Base-by-base conservation (phyloP, 2,329 filamentous ascomycete species). In the Tolypocladium sp. region DNA sequence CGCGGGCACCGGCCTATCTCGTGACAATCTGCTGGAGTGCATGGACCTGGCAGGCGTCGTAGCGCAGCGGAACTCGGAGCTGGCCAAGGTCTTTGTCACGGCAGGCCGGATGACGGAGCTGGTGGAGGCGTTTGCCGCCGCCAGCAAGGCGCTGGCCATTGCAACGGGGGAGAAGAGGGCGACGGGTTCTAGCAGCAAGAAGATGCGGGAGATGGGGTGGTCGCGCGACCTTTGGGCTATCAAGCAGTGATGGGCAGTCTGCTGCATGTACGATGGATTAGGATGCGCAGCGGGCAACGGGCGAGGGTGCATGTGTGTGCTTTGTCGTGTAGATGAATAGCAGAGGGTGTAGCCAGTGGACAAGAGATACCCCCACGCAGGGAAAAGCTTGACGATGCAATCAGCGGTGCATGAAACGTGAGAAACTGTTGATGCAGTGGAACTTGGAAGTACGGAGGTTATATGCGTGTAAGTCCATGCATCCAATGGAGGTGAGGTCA, bases 31-130 rank as follows among this genome's bases (percentile, higher is more conserved):
- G 22, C 81, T 94, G 33, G 87, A 93, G 69, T 90, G 88, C 67
- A 93, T 99, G 89, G 90, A 96, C 60, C 78, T 99, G 20, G 87
- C 91, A 1, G 85, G 87, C 1, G 71, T 86, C 2, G 82, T 96
- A 56, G 91, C 93, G 2, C 85, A 88, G 59, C 84, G 86, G 63
- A 82, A 81, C 61, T 86, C 86, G 30, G 86, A 88, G 64, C 73
- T 93, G 46, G 84, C 87, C 1, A 74, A 78, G 30, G 81, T 83
- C 52, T 89, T 94, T 65, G 73, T 86, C 58, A 79, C 81, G 58
- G 81, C 84, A 3, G 81, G 81, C 38, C 83, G 88, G 54, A 88
- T 93, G 84, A 82, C 83, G 67, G 90, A 93, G 75, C 77, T 94
- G 46, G 82, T 92, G 15, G 85, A 89, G 68, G 83, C 83, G 13